Evolutionary conservation across 805 yeast species (phyloP), one percentile per base, ranked within the genome.

Genomic region (Spencermartinsiella europaea): DNA sequence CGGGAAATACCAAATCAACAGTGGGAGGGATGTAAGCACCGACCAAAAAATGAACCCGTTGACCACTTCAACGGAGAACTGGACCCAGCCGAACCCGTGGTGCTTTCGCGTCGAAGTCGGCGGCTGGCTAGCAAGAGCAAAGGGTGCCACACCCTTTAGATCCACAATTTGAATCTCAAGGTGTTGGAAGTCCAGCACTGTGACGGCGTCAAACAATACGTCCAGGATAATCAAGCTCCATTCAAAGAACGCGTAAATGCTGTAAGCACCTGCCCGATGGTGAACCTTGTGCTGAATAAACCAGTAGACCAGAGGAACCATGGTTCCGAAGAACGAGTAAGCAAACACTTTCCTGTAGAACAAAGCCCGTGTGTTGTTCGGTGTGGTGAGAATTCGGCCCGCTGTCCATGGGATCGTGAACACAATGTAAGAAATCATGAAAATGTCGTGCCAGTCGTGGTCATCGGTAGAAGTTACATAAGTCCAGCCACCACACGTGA

Each of bases 401-500:
- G 81, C 65, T 42, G 87, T 84, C 96, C 97, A 93, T 1, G 99
- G 99, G 34, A 91, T 71, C 1, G 98, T 90, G 51, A 91, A 72
- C 1, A 89, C 76, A 48, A 93, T 84, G 67, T 93, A 93, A 21
- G 83, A 64, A 50, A 93, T 88, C 99, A 93, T 93, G 63, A 91
- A 91, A 37, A 93, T 79, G 61, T 93, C 98, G 64, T 93, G 99
- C 70, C 83, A 81, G 66, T 91, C 96, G 58, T 91, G 98, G 63
- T 93, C 96, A 65, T 93, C 99, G 0, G 97, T 88, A 4, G 96
- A 85, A 1, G 99, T 93, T 52, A 93, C 85, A 62, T 93, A 93
- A 5, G 95, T 95, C 97, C 98, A 93, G 10, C 98, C 98, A 61
- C 99, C 99, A 61, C 98, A 93, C 1, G 96, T 83, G 46, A 93